These are phyloP conservation scores for sunflower (Helianthus annuus) DNA, from an alignment of 129 eudicot species.

Conservation along the genomic window HanXRQr2.0-SUNRISE NC_035445.2:145316829-145317328, in stretches of 20 bases:
- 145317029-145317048: neutral
- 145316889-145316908: constrained; percentile 16
- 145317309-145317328: neutral
- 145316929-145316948: constrained; percentile 26
- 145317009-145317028: neutral
- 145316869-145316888: constrained; percentile 18
- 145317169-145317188: neutral
- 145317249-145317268: neutral
- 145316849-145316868: constrained; percentile 13
- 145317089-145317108: neutral
- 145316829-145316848: constrained; percentile 9
- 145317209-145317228: neutral
- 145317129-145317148: neutral
- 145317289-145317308: neutral
- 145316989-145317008: constrained; percentile 1
- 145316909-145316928: constrained; percentile 11
- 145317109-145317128: neutral
- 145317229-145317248: neutral
- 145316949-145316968: constrained; percentile 22
- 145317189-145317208: neutral
- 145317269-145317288: neutral
- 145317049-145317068: constrained; percentile 19
- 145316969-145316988: constrained; percentile 13
- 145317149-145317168: neutral
- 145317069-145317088: neutral